These are phyloP conservation scores for Kalaharituber pfeilii DNA, from an alignment of 2,329 filamentous ascomycete genomes.

Conservation along the genomic window DNA sequence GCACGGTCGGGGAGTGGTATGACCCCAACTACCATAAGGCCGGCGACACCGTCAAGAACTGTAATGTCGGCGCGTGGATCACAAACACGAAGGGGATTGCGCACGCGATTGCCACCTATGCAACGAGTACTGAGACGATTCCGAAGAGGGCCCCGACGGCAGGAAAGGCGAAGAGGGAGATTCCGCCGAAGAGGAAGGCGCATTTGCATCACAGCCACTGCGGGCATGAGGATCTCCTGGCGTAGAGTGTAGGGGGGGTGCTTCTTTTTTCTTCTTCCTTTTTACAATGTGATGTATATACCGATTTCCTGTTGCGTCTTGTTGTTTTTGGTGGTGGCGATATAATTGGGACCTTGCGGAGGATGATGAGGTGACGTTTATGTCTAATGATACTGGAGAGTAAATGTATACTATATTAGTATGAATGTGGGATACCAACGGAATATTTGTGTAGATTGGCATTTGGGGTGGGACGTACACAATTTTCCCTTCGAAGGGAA, in stretches of 20 bases:
- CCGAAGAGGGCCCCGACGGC: constrained; percentile 33
- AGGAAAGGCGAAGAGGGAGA: constrained; percentile 1
- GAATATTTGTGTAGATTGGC: too few relatives aligned
- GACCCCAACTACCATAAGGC: constrained; percentile 41
- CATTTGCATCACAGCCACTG: neutral
- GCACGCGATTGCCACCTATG: constrained; percentile 54
- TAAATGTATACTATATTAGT: too few relatives aligned
- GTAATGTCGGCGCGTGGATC: constrained; percentile 37
- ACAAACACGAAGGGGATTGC: constrained; percentile 45
- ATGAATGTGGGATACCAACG: too few relatives aligned
- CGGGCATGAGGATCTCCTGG: neutral
- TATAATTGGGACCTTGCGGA: too few relatives aligned
- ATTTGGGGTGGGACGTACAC: too few relatives aligned
- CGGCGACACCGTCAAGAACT: constrained; percentile 37
- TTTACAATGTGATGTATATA: too few relatives aligned
- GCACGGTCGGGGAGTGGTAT: constrained; percentile 33
- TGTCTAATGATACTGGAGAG: too few relatives aligned
- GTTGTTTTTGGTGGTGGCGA: too few relatives aligned
- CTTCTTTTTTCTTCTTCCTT: too few relatives aligned
- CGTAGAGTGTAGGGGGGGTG: neutral
- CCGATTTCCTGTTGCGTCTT: too few relatives aligned
- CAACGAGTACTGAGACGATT: constrained; percentile 46
- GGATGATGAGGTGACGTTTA: too few relatives aligned
- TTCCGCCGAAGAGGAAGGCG: neutral
- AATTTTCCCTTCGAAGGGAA: too few relatives aligned